Evolutionary conservation across 2,329 filamentous ascomycete species (phyloP).

Genomic region (Capronia americana): DNA sequence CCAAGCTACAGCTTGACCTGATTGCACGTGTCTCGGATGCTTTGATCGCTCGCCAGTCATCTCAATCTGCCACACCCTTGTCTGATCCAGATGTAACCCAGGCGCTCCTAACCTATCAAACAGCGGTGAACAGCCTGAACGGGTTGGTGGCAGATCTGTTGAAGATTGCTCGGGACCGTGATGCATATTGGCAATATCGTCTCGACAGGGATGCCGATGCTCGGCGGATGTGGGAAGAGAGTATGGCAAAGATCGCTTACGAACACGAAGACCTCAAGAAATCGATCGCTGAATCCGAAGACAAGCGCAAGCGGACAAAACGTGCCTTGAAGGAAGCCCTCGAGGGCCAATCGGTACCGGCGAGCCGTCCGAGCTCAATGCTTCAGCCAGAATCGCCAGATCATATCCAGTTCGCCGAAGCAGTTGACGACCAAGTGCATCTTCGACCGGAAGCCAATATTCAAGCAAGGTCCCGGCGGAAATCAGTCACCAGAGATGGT

Average conservation of each 20-base stretch:
- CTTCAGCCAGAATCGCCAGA: conserved; percentile 31
- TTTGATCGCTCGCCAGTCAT: conserved; percentile 53
- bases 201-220: conserved; percentile 90
- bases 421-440: conserved; percentile 45
- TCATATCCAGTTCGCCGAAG: conserved; percentile 45
- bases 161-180: conserved; percentile 90
- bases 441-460: conserved; percentile 47
- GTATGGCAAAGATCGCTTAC: conserved; percentile 93
- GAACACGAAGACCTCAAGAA: conserved; percentile 93
- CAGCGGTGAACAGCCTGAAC: conserved; percentile 85
- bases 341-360: conserved; percentile 59
- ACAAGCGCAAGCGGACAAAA: conserved; percentile 88
- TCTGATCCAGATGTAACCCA: conserved; percentile 77
- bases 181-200: conserved; percentile 96
- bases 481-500: conserved; percentile 46
- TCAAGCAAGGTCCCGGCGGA: conserved; percentile 31
- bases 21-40: conserved; percentile 81
- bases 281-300: conserved; percentile 85
- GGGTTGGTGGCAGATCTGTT: conserved; percentile 83
- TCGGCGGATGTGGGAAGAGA: conserved; percentile 97
- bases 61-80: conserved; percentile 73
- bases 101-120: conserved; percentile 84
- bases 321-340: conserved; percentile 85
- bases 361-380: conserved; percentile 47
- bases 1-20: conserved; percentile 88